A percentile compares a stretch with the other conserved stretches of the same genome.
Evolutionary conservation across 2,329 filamentous ascomycete species (phyloP).

Genomic region (Hymenoscyphus albidus): DNA sequence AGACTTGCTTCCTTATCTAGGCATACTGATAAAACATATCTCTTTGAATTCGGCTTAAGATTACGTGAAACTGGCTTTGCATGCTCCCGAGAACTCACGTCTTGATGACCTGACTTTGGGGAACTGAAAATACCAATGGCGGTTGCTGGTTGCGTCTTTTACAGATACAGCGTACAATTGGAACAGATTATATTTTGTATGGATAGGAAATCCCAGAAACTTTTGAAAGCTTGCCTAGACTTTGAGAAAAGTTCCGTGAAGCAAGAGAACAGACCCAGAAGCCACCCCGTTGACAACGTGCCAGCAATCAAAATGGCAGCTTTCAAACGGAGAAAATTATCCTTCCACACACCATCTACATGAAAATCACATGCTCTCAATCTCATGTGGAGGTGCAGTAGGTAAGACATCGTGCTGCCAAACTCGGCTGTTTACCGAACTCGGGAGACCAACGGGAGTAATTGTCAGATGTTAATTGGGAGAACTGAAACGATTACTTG

Average conservation of each 20-base stretch:
- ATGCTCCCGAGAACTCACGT: not conserved
- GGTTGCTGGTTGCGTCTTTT: too few relatives aligned
- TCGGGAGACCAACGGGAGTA: not conserved
- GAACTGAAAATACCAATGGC: not conserved
- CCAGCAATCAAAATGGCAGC: not conserved
- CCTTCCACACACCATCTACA: not conserved
- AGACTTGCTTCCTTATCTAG: not conserved
- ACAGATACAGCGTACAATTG: too few relatives aligned
- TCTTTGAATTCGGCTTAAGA: not conserved
- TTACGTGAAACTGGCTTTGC: not conserved
- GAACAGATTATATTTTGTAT: too few relatives aligned
- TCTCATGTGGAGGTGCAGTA: not conserved
- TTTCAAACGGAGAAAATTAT: not conserved
- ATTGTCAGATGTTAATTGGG: not conserved
- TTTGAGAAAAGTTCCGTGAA: too few relatives aligned
- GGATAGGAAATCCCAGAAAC: too few relatives aligned
- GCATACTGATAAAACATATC: too few relatives aligned
- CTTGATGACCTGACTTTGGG: not conserved
- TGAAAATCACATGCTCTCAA: not conserved
- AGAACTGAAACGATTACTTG: not conserved
- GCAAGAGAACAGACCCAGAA: not conserved
- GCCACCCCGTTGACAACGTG: not conserved
- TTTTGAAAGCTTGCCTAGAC: too few relatives aligned
- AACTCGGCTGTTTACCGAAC: not conserved
- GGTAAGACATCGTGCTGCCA: not conserved